These are phyloP conservation scores for Cladochytrium tenue DNA, from an alignment of 371 early-diverging fungal genomes.

Conservation along the genomic window DNA sequence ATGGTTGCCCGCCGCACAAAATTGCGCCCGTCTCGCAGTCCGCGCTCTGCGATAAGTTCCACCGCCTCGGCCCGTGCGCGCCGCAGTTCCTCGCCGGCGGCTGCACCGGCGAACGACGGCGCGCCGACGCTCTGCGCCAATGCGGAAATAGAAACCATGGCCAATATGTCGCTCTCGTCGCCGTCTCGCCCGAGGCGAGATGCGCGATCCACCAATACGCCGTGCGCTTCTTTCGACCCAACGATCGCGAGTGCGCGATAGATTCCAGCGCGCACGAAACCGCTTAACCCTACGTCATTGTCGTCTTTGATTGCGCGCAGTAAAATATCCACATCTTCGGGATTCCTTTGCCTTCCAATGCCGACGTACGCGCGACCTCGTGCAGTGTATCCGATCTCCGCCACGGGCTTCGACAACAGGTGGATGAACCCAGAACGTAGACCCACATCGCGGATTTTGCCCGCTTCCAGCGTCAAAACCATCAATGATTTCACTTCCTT, in stretches of 20 bases:
- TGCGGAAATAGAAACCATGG: background rate
- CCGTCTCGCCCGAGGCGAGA: background rate
- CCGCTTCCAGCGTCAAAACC: conserved; percentile 23
- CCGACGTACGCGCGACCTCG: conserved; percentile 36
- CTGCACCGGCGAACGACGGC: background rate
- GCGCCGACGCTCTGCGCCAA: background rate
- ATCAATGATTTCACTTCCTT: conserved; percentile 38
- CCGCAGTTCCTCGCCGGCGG: background rate
- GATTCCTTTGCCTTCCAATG: conserved; percentile 47
- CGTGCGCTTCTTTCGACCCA: too few relatives aligned
- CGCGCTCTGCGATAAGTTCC: background rate
- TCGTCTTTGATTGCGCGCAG: conserved; percentile 16
- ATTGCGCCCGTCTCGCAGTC: background rate
- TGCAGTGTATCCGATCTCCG: conserved; percentile 3
- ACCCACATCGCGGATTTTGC: conserved; percentile 31
- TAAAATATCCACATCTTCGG: conserved; percentile 33
- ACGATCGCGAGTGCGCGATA: background rate
- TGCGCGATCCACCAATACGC: background rate
- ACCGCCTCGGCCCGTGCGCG: background rate
- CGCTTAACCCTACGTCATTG: background rate
- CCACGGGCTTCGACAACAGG: conserved; percentile 29
- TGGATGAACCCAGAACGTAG: conserved; percentile 43
- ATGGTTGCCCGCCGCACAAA: background rate
- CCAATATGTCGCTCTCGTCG: background rate
- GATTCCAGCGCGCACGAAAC: background rate